phyloP scores from a whole-genome alignment of 176 grass and related monocot species.

The Hordeum vulgare region DNA sequence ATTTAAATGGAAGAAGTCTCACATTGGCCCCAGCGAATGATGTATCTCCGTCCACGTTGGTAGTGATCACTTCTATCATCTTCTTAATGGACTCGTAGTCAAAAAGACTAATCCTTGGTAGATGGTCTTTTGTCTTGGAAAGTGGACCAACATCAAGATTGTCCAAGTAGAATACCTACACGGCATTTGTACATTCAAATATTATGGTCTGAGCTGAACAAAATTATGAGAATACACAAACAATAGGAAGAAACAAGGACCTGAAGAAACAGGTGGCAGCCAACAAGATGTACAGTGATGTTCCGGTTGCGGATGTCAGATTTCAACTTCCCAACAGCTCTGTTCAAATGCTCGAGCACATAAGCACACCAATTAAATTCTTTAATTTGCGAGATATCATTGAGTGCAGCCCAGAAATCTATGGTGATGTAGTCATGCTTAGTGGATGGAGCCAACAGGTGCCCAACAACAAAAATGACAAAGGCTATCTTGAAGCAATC shows the following conservation, averaged over 20 bases:
- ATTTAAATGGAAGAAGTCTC: background rate
- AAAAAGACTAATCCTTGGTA: slow-evolving; percentile 8
- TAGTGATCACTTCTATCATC: background rate
- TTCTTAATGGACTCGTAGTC: background rate
- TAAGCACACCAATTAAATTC: background rate
- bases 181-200: background rate
- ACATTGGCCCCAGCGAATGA: background rate
- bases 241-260: background rate
- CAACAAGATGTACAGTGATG: background rate
- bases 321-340: background rate
- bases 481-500: slow-evolving; percentile 12
- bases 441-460: background rate
- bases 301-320: background rate
- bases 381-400: background rate
- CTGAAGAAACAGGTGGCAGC: background rate
- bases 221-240: background rate
- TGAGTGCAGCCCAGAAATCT: background rate
- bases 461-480: background rate
- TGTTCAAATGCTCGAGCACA: background rate
- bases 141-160: background rate
- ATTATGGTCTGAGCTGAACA: background rate
- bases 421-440: background rate
- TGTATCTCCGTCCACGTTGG: background rate
- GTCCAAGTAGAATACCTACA: background rate
- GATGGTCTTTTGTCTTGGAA: background rate